A percentile compares a stretch with the other conserved stretches of the same genome.
Evolutionary conservation across 495 filamentous ascomycete species (phyloP).

Genomic region (Neurospora sublineolata): DNA sequence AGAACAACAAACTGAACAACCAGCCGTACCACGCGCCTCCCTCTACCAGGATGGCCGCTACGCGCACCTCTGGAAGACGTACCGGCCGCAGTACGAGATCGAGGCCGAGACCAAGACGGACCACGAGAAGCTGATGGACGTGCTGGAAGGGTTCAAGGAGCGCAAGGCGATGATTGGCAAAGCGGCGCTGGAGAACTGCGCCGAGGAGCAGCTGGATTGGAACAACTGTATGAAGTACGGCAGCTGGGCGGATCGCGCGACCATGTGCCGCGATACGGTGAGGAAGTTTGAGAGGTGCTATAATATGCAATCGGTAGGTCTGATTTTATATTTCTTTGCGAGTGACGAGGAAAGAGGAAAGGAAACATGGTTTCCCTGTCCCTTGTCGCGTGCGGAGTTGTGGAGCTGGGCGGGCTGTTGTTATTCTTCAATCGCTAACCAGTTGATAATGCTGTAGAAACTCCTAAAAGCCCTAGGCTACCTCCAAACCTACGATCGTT

Average conservation of each 20-base stretch:
- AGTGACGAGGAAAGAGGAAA: neutral
- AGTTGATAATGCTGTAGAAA: conserved; percentile 36
- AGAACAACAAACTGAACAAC: neutral
- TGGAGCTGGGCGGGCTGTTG: neutral
- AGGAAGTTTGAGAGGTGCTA: conserved; percentile 68
- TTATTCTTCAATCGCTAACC: neutral
- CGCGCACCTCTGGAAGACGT: conserved; percentile 84
- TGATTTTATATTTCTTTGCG: neutral
- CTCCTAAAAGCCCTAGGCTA: conserved; percentile 91
- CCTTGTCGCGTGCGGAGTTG: neutral
- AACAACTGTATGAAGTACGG: conserved; percentile 64
- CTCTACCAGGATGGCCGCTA: conserved; percentile 72
- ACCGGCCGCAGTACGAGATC: conserved; percentile 53
- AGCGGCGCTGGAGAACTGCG: conserved; percentile 88
- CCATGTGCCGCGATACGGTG: conserved; percentile 65
- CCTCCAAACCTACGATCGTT: conserved; percentile 50
- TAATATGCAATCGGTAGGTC: conserved; percentile 61
- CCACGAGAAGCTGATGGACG: conserved; percentile 58
- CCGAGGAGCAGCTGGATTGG: conserved; percentile 66
- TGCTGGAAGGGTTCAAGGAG: conserved; percentile 74
- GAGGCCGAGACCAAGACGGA: conserved; percentile 55
- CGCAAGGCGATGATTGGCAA: conserved; percentile 65
- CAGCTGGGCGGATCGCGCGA: conserved; percentile 44
- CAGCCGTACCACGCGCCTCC: conserved; percentile 25
- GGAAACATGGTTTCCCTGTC: neutral